Evolutionary conservation across 2,329 filamentous ascomycete genomes (phyloP).

Genomic region (Ophiostoma ips): DNA sequence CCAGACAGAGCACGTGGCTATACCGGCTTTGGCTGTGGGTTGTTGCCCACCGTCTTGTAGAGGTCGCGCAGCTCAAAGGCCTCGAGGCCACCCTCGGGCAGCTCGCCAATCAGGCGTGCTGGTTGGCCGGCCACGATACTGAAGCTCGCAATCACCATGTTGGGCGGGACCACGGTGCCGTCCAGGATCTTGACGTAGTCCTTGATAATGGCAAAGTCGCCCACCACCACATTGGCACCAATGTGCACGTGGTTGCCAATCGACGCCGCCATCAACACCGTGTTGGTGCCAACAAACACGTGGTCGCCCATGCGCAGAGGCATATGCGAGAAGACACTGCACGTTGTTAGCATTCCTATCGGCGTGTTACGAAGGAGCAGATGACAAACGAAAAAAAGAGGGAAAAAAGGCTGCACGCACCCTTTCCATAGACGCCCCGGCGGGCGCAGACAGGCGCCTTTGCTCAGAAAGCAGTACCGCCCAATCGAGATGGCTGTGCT

Average conservation of each 20-base stretch:
- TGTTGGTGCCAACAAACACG: slow-evolving; percentile 68
- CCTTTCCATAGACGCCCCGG: slow-evolving; percentile 74
- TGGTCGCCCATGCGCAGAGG: slow-evolving; percentile 90
- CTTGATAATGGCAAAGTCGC: slow-evolving; percentile 82
- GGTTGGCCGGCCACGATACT: slow-evolving; percentile 79
- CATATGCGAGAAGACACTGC: slow-evolving; percentile 57
- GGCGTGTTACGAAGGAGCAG: background rate
- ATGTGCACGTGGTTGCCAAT: slow-evolving; percentile 81
- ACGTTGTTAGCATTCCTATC: background rate
- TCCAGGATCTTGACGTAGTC: slow-evolving; percentile 85
- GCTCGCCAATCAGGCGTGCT: slow-evolving; percentile 66
- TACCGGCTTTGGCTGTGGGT: slow-evolving; percentile 24
- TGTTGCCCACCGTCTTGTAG: slow-evolving; percentile 51
- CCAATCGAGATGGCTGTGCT: slow-evolving; percentile 73
- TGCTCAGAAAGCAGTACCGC: slow-evolving; percentile 77
- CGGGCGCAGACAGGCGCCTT: slow-evolving; percentile 64
- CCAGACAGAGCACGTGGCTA: no score
- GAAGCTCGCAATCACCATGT: slow-evolving; percentile 88
- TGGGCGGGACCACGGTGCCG: slow-evolving; percentile 65
- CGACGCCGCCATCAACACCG: slow-evolving; percentile 68
- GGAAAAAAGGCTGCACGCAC: slow-evolving; percentile 19
- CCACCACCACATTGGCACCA: slow-evolving; percentile 61
- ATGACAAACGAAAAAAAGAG: background rate
- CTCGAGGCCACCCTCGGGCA: slow-evolving; percentile 56
- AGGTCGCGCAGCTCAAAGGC: slow-evolving; percentile 50